phyloP scores from a whole-genome alignment of 2,329 filamentous ascomycete genomes.

The Lachnellula subtilissima region DNA sequence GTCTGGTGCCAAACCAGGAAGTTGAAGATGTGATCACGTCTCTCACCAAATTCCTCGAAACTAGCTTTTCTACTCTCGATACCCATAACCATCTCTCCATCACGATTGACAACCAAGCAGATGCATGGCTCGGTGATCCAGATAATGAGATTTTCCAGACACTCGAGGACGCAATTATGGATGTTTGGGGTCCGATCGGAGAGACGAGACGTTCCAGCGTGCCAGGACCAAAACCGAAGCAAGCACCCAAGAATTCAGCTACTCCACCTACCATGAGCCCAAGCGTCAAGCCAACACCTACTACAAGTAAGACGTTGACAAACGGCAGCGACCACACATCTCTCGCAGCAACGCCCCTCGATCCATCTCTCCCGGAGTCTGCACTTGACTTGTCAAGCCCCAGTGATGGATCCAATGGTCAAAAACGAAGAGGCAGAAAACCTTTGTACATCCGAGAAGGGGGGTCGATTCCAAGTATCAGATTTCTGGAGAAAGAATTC shows the following conservation, averaged over 20 bases:
- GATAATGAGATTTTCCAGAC: slow-evolving; percentile 87
- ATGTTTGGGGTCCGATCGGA: slow-evolving; percentile 68
- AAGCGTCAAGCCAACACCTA: slow-evolving; percentile 38
- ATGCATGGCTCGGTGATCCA: slow-evolving; percentile 93
- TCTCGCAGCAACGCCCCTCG: slow-evolving; percentile 22
- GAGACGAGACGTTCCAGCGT: slow-evolving; percentile 34
- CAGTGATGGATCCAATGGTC: background rate
- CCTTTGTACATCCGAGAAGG: slow-evolving; percentile 94
- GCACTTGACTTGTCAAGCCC: background rate
- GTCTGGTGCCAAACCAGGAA: slow-evolving; percentile 90
- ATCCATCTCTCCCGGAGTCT: slow-evolving; percentile 27
- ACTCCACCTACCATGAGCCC: slow-evolving; percentile 19
- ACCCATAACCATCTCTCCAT: slow-evolving; percentile 78
- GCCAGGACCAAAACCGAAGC: slow-evolving; percentile 32
- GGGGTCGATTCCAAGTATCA: slow-evolving; percentile 88
- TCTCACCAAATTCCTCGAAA: slow-evolving; percentile 62
- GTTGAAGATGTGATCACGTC: slow-evolving; percentile 68
- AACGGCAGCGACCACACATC: slow-evolving; percentile 37
- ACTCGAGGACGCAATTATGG: slow-evolving; percentile 76
- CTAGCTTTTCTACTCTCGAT: slow-evolving; percentile 68
- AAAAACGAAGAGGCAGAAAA: slow-evolving; percentile 38
- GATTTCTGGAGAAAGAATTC: slow-evolving; percentile 94
- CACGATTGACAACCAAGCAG: slow-evolving; percentile 85
- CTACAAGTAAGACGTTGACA: slow-evolving; percentile 48
- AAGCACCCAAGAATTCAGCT: slow-evolving; percentile 13